These are phyloP conservation scores for Penicillium riverlandense DNA, from an alignment of 495 filamentous ascomycete genomes.

Conservation along the genomic window DNA sequence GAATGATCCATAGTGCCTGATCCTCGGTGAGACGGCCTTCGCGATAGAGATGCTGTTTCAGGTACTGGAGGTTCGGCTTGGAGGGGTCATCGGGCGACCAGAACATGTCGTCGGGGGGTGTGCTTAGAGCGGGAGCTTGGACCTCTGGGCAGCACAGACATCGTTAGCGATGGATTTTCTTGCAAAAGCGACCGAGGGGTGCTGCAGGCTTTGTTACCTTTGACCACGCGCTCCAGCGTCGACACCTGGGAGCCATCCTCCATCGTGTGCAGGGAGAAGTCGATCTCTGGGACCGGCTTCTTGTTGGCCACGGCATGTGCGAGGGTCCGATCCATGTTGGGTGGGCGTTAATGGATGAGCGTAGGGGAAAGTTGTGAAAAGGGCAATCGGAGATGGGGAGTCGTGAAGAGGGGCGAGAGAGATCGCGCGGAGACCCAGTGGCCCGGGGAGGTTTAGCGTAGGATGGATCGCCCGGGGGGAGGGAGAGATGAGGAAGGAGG, in stretches of 20 bases:
- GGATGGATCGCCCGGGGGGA: constrained; percentile 6
- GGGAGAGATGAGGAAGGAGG: constrained; percentile 8
- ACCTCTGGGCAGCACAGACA: constrained; percentile 55
- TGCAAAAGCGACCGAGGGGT: constrained; percentile 3
- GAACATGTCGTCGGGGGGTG: constrained; percentile 78
- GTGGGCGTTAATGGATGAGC: not conserved
- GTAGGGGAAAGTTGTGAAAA: not conserved
- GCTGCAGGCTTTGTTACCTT: constrained; percentile 55
- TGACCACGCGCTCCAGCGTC: constrained; percentile 91
- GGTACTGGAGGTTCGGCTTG: constrained; percentile 87
- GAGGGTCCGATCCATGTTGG: constrained; percentile 38
- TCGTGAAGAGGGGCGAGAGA: not conserved
- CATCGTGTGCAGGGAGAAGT: constrained; percentile 96
- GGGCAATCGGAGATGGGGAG: not conserved
- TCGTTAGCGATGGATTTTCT: constrained; percentile 8
- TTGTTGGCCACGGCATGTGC: constrained; percentile 82
- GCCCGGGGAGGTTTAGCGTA: no score
- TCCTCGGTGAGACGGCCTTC: constrained; percentile 96
- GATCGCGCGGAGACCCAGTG: no score
- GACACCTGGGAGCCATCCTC: constrained; percentile 93
- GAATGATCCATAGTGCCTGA: constrained; percentile 92
- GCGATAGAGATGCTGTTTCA: constrained; percentile 97
- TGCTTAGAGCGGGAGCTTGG: constrained; percentile 90
- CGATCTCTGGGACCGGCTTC: constrained; percentile 92
- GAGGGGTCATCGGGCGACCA: constrained; percentile 68